Evolutionary conservation across 2,329 filamentous ascomycete genomes (phyloP), one percentile per base, ranked within the genome.

Genomic region (Rhynchosporium secalis): DNA sequence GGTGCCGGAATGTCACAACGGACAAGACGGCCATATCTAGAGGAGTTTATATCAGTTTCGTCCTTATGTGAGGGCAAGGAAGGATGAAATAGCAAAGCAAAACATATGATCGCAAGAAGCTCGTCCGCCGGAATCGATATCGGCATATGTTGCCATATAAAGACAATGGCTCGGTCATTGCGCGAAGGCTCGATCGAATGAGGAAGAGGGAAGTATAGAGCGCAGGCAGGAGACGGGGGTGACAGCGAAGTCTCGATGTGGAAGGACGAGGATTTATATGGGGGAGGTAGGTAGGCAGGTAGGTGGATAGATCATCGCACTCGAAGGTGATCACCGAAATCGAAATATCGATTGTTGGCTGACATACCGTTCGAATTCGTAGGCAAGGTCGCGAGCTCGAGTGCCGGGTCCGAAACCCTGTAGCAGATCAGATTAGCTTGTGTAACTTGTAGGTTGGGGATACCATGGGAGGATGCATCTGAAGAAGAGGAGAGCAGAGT

Each of bases 281-380:
- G 70, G 73, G 60, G 51, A 67, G 63, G 61, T 66, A 56, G 63
- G 52, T 48, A 57, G 41, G 52, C 36, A 60, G 72, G 61, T 36
- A 36, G 5, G 33, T 64, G 52, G 55, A 62, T 72, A 72, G 47
- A 49, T 72, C 72, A 72, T 72, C 69, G 73, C 74, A 74, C 69
- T 73, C 70, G 72, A 73, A 65, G 71, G 66, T 73, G 72, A 74
- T 74, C 71, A 75, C 76, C 73, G 73, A 78, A 75, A 75, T 76
- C 73, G 73, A 78, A 75, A 76, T 75, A 79, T 79, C 78, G 80
- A 78, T 75, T 36, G 77, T 76, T 76, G 78, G 77, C 75, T 83
- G 84, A 96, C 93, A 87, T 96, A 97, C 92, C 94, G 92, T 93
- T 98, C 94, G 90, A 98, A 98, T 85, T 98, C 94, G 90, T 96